Evolutionary conservation across 306 rosid species (phyloP).

Genomic region (Vigna mungo): DNA sequence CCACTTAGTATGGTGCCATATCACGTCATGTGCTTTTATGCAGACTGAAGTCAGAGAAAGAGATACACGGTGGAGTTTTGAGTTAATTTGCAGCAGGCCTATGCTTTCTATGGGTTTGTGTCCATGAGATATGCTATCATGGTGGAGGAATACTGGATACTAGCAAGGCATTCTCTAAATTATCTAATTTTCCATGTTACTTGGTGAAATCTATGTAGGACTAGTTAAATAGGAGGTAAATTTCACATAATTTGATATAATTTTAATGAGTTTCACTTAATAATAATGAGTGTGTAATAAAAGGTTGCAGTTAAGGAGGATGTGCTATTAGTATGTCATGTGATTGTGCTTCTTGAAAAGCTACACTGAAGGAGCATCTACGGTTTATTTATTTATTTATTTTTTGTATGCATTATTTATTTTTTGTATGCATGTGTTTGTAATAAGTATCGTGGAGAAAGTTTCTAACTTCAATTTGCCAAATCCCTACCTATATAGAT

Average conservation of each 20-base stretch:
- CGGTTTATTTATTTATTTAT: background rate
- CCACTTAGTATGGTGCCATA: slow-evolving; percentile 17
- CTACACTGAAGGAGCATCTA: slow-evolving; percentile 17
- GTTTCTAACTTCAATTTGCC: background rate
- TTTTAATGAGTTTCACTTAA: background rate
- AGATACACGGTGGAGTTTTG: background rate
- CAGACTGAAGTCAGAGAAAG: slow-evolving; percentile 9
- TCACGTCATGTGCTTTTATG: slow-evolving; percentile 33
- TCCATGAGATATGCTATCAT: background rate
- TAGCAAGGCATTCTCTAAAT: background rate
- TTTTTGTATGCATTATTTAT: too few relatives aligned
- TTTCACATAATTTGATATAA: background rate
- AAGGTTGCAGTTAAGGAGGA: background rate
- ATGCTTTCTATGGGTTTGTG: slow-evolving; percentile 21
- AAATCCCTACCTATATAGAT: background rate
- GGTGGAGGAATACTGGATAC: background rate
- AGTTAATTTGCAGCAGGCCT: slow-evolving; percentile 4
- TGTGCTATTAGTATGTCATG: background rate
- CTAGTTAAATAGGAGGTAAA: background rate
- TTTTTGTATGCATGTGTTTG: too few relatives aligned
- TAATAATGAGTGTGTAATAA: background rate
- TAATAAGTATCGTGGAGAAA: background rate
- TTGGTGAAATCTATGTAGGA: background rate
- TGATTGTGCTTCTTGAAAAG: background rate
- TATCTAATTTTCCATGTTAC: background rate